phyloP scores from a whole-genome alignment of 2,329 filamentous ascomycete genomes.

The Aspergillus sp. region DNA sequence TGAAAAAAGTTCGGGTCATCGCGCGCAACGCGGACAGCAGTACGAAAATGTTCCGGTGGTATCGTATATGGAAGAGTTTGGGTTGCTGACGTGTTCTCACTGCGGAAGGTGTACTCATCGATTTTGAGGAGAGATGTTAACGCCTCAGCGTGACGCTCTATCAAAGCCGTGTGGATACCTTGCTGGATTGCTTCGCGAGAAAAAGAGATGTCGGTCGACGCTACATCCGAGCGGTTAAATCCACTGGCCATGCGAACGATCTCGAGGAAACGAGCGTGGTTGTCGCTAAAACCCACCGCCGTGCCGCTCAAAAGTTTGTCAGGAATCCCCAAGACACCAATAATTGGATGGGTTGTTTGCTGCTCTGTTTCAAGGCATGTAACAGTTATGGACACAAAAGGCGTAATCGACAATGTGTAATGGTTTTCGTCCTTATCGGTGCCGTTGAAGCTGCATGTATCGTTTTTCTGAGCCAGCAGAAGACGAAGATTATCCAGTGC shows the following conservation, averaged over 20 bases:
- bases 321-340: slow-evolving; percentile 21
- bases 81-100: slow-evolving; percentile 1
- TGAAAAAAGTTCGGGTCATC: slow-evolving; percentile 30
- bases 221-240: slow-evolving; percentile 16
- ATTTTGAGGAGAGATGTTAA: slow-evolving; percentile 40
- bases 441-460: slow-evolving; percentile 19
- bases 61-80: slow-evolving; percentile 24
- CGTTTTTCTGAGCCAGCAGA: slow-evolving; percentile 23
- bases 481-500: slow-evolving; percentile 18
- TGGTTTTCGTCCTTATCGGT: slow-evolving; percentile 4
- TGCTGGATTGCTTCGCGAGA: slow-evolving; percentile 36
- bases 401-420: slow-evolving; percentile 24
- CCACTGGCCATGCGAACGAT: slow-evolving; percentile 35
- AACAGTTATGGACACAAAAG: slow-evolving; percentile 23
- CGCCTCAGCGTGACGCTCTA: slow-evolving; percentile 30
- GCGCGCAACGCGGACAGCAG: slow-evolving; percentile 27
- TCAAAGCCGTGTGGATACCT: slow-evolving; percentile 42
- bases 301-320: slow-evolving; percentile 17
- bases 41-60: slow-evolving; percentile 35
- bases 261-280: slow-evolving; percentile 36
- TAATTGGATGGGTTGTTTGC: slow-evolving; percentile 14
- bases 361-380: slow-evolving; percentile 11
- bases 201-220: slow-evolving; percentile 21
- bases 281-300: slow-evolving; percentile 28
- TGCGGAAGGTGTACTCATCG: slow-evolving; percentile 32